Evolutionary conservation across 2,329 filamentous ascomycete genomes (phyloP).

Genomic region (Pseudopithomyces chartarum): DNA sequence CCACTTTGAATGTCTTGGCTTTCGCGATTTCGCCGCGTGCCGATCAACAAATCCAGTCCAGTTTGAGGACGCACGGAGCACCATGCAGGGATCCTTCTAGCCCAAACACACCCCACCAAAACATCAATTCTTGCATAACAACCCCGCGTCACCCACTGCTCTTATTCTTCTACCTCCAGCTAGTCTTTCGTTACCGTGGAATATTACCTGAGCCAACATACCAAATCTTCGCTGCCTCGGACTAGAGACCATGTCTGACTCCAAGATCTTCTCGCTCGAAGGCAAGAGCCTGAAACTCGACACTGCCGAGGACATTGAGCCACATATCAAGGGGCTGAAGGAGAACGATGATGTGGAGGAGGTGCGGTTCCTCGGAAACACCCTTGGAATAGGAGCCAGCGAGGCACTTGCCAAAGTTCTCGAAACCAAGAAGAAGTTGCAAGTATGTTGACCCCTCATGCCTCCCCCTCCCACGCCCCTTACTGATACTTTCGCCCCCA

Average conservation of each 20-base stretch:
- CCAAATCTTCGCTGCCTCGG: not conserved
- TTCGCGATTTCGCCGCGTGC: conserved; percentile 12
- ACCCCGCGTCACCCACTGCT: conserved; percentile 3
- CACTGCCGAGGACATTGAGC: conserved; percentile 82
- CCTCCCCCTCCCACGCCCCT: not conserved
- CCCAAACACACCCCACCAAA: conserved; percentile 34
- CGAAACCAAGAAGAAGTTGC: conserved; percentile 79
- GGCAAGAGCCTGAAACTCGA: conserved; percentile 92
- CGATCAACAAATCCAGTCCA: conserved; percentile 1
- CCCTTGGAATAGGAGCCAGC: conserved; percentile 85
- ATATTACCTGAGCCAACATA: not conserved
- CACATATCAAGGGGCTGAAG: conserved; percentile 77
- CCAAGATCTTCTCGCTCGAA: conserved; percentile 85
- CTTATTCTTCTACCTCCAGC: not conserved
- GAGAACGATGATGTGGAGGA: conserved; percentile 79
- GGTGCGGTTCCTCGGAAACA: conserved; percentile 87
- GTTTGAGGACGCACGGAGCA: not conserved
- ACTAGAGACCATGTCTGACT: conserved; percentile 46
- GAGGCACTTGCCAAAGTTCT: conserved; percentile 83
- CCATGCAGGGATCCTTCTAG: conserved; percentile 18
- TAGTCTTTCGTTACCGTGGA: not conserved
- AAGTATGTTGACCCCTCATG: conserved; percentile 53
- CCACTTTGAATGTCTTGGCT: conserved; percentile 23
- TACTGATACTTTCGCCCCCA: conserved; percentile 38
- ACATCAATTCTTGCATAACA: conserved; percentile 23